Conservation (phyloP, 306 rosid species). For the Trifolium dubium region DNA sequence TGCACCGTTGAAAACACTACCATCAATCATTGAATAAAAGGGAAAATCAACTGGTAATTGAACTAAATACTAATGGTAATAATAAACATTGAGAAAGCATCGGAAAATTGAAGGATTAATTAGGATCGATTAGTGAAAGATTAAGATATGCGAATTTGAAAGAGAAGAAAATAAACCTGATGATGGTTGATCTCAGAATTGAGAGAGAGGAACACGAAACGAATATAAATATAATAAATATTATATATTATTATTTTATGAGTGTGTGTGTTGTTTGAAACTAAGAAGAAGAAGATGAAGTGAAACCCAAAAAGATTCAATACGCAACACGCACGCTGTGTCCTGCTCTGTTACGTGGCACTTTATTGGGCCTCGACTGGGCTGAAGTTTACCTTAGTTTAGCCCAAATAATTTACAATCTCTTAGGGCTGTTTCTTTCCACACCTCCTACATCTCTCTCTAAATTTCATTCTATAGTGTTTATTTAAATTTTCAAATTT, state of each 20-base stretch:
- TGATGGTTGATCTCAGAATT: constrained; percentile 41
- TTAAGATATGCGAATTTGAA: not conserved
- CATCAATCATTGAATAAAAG: not conserved
- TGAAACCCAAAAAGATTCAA: not conserved
- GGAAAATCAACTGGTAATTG: not conserved
- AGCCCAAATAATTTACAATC: too few relatives aligned
- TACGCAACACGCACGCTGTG: not conserved
- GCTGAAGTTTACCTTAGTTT: not conserved
- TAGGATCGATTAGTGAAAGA: constrained; percentile 4
- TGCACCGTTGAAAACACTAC: not conserved
- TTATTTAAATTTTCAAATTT: too few relatives aligned
- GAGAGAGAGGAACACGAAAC: not conserved
- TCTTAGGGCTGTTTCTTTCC: too few relatives aligned
- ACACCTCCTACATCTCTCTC: too few relatives aligned
- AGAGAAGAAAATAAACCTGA: constrained; percentile 29
- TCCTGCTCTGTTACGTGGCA: not conserved
- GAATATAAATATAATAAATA: not conserved
- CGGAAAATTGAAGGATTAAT: not conserved
- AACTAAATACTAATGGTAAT: constrained; percentile 7
- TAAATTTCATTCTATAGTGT: too few relatives aligned
- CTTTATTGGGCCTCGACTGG: not conserved
- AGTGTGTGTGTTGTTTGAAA: not conserved
- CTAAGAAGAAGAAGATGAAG: not conserved
- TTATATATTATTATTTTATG: not conserved
- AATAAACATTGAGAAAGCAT: constrained; percentile 8